These are phyloP conservation scores for Rubia tinctorum DNA, from an alignment of 305 asterid species.

Conservation along the genomic window DNA sequence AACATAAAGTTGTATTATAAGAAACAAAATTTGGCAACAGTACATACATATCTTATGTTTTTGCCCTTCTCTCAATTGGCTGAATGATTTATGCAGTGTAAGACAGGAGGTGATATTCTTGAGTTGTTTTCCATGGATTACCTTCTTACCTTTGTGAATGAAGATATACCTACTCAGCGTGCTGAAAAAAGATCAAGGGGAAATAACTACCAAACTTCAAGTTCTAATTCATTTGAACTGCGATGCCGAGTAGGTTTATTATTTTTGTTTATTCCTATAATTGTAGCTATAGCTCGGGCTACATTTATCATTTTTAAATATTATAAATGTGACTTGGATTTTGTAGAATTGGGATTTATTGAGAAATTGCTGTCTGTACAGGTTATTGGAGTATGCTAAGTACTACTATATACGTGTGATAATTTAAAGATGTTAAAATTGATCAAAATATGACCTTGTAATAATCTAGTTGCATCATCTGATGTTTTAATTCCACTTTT, in stretches of 20 bases:
- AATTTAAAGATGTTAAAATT: background rate
- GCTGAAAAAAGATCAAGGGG: constrained; percentile 41
- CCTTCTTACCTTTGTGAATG: constrained; percentile 37
- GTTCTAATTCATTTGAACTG: constrained; percentile 47
- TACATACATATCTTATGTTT: background rate
- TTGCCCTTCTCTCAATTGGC: constrained; percentile 6
- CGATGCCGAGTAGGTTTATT: constrained; percentile 57
- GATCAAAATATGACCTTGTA: background rate
- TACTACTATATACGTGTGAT: background rate
- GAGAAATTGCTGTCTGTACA: background rate
- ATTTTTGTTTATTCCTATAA: background rate
- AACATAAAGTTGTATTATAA: background rate
- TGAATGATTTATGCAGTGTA: constrained; percentile 43
- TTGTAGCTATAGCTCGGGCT: constrained; percentile 14
- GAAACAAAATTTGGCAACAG: background rate
- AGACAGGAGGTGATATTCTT: constrained; percentile 37
- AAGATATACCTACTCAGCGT: constrained; percentile 25
- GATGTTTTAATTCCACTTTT: background rate
- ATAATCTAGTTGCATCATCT: background rate
- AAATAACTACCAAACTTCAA: constrained; percentile 38
- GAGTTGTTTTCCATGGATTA: constrained; percentile 52
- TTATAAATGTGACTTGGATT: background rate
- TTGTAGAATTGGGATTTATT: background rate
- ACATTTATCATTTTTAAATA: background rate
- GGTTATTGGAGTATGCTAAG: background rate